These are phyloP conservation scores for Podospora anserina DNA, from an alignment of 495 filamentous ascomycete genomes.

Conservation along the genomic window DNA sequence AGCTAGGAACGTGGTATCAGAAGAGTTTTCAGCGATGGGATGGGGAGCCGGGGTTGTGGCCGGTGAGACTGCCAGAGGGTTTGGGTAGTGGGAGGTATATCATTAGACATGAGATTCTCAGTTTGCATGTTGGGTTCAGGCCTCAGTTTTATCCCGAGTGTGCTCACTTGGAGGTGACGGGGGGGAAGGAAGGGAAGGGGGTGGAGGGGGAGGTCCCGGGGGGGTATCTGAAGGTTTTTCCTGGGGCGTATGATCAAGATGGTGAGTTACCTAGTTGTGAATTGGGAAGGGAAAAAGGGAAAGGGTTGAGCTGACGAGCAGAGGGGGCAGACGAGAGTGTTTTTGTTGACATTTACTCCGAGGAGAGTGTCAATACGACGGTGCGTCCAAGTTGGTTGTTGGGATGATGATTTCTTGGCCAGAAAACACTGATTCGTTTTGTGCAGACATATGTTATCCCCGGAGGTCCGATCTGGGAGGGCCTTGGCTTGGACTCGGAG, in stretches of 20 bases:
- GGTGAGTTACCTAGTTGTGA: slow-evolving; percentile 28
- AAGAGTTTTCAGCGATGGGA: slow-evolving; percentile 49
- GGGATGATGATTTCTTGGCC: too few species aligned
- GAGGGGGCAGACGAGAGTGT: slow-evolving; percentile 44
- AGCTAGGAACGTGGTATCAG: slow-evolving; percentile 54
- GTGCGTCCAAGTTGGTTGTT: slow-evolving; percentile 18
- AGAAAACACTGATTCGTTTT: too few species aligned
- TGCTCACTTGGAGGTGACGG: slow-evolving; percentile 51
- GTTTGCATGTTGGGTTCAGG: slow-evolving; percentile 49
- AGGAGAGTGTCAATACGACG: slow-evolving; percentile 31
- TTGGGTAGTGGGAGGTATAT: slow-evolving; percentile 50
- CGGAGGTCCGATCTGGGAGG: slow-evolving; percentile 46
- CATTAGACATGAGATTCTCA: slow-evolving; percentile 54
- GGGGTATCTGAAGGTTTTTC: slow-evolving; percentile 47
- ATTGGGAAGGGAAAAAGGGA: too few species aligned
- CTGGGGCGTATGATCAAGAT: slow-evolving; percentile 47
- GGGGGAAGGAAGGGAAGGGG: slow-evolving; percentile 40
- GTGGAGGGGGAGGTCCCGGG: slow-evolving; percentile 16
- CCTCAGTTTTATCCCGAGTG: slow-evolving; percentile 59
- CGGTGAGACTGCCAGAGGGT: slow-evolving; percentile 45
- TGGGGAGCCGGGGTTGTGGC: slow-evolving; percentile 44
- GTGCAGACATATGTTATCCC: slow-evolving; percentile 43
- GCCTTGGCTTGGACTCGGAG: slow-evolving; percentile 6
- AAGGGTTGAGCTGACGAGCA: background rate
- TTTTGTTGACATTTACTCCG: slow-evolving; percentile 49